Evolutionary conservation across 2,329 filamentous ascomycete genomes (phyloP).

Genomic region (Aureobasidium vineae): DNA sequence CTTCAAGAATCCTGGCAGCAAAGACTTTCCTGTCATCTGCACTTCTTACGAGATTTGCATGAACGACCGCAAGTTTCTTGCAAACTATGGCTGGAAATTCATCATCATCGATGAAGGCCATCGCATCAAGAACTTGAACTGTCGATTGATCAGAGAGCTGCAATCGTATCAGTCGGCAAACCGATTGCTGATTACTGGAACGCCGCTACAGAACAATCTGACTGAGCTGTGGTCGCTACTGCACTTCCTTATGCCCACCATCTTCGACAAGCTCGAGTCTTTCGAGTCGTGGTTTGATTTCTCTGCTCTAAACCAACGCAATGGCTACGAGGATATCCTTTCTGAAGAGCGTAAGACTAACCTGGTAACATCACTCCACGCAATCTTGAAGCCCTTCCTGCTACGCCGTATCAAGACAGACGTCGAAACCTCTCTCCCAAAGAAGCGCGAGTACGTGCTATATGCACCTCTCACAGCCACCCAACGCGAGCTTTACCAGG

Average conservation of each 20-base stretch:
- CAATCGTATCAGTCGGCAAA: constrained; percentile 88
- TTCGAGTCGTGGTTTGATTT: constrained; percentile 99
- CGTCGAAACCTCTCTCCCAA: constrained; percentile 85
- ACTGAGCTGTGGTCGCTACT: constrained; percentile 92
- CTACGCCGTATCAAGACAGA: constrained; percentile 88
- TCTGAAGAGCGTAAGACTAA: constrained; percentile 75
- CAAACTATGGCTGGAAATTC: constrained; percentile 90
- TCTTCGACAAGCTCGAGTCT: constrained; percentile 88
- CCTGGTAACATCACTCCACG: constrained; percentile 82
- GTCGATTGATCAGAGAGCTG: constrained; percentile 83
- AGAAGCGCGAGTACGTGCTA: constrained; percentile 93
- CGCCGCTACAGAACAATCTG: constrained; percentile 92
- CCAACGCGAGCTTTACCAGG: constrained; percentile 86
- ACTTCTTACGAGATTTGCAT: constrained; percentile 97
- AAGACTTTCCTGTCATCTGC: constrained; percentile 83
- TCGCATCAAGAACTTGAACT: constrained; percentile 95
- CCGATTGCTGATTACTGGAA: constrained; percentile 88
- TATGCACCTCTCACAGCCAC: constrained; percentile 89
- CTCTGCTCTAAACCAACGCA: constrained; percentile 81
- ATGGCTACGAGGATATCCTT: constrained; percentile 73
- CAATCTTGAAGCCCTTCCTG: constrained; percentile 87
- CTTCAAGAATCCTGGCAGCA: constrained; percentile 66
- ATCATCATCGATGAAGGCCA: constrained; percentile 99
- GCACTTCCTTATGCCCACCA: constrained; percentile 87
- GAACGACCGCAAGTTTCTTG: constrained; percentile 77